These are phyloP conservation scores for Hymenoscyphus infarciens DNA, from an alignment of 2,329 filamentous ascomycete species.

Conservation along the genomic window DNA sequence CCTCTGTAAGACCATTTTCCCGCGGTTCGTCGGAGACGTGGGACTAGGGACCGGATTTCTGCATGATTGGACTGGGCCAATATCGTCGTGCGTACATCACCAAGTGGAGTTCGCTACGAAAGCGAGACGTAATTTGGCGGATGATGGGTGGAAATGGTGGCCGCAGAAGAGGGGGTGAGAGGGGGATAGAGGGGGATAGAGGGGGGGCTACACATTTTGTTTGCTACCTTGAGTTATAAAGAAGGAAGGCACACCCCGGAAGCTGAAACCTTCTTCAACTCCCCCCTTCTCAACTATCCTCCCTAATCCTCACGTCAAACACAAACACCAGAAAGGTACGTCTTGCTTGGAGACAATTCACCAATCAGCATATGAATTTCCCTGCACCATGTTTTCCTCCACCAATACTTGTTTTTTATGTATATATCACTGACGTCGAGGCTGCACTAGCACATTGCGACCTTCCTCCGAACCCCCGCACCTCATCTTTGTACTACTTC, in stretches of 20 bases:
- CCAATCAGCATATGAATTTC: neutral
- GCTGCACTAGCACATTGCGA: neutral
- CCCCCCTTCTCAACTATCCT: neutral
- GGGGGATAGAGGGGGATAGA: neutral
- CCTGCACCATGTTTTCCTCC: neutral
- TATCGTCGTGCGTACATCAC: neutral
- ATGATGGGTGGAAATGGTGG: neutral
- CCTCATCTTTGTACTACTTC: neutral
- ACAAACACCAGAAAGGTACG: neutral
- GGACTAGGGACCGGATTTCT: neutral
- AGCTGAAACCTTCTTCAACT: neutral
- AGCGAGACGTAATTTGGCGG: neutral
- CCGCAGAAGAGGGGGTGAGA: neutral
- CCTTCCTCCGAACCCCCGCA: conserved; percentile 9
- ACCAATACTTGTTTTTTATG: neutral
- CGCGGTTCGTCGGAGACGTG: conserved; percentile 8
- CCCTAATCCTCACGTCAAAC: neutral
- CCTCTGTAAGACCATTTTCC: neutral
- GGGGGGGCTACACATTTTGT: neutral
- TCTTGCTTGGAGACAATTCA: neutral
- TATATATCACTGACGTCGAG: conserved; percentile 2
- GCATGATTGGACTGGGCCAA: neutral
- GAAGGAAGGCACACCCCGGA: neutral
- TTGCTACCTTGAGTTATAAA: neutral
- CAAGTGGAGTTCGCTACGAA: neutral